Evolutionary conservation across 2,329 filamentous ascomycete genomes (phyloP).

Genomic region (Conoideocrella luteorostrata): DNA sequence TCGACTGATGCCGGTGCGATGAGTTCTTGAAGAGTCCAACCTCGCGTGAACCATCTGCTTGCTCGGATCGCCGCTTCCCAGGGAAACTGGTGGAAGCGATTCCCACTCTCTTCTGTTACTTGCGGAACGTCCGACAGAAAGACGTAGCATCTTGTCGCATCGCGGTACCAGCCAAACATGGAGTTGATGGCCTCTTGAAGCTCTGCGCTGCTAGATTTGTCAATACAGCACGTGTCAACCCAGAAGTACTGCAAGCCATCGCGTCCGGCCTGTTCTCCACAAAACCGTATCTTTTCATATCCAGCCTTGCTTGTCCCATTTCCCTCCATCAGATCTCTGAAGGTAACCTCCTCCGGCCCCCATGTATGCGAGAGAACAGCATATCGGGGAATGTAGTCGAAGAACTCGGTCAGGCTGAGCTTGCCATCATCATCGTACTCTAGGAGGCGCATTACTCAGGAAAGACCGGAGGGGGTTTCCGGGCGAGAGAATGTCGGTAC

Average conservation of each 20-base stretch:
- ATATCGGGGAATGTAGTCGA: constrained; percentile 13
- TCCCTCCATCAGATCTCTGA: constrained; percentile 7
- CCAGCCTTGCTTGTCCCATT: constrained; percentile 7
- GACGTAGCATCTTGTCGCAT: constrained; percentile 12
- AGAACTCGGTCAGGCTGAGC: no score
- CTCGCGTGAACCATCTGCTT: constrained; percentile 11
- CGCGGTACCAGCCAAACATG: constrained; percentile 16
- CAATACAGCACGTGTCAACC: constrained; percentile 17
- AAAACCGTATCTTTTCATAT: constrained; percentile 12
- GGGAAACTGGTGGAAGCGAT: no score
- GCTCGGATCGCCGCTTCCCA: not conserved
- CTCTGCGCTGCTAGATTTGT: no score
- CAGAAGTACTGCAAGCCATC: constrained; percentile 11
- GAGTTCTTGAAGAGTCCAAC: constrained; percentile 14
- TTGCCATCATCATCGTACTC: no score
- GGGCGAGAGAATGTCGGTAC: no score
- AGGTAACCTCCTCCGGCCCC: constrained; percentile 14
- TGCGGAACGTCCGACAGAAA: constrained; percentile 12
- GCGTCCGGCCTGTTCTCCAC: constrained; percentile 9
- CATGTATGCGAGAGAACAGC: constrained; percentile 18
- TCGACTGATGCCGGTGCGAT: constrained; percentile 17
- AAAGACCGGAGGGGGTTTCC: no score
- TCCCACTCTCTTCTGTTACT: not conserved
- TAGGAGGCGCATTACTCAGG: no score
- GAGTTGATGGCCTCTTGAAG: no score